Evolutionary conservation across 805 yeast species (phyloP), one percentile per base, ranked within the genome.

Genomic region (Starmera amethionina): DNA sequence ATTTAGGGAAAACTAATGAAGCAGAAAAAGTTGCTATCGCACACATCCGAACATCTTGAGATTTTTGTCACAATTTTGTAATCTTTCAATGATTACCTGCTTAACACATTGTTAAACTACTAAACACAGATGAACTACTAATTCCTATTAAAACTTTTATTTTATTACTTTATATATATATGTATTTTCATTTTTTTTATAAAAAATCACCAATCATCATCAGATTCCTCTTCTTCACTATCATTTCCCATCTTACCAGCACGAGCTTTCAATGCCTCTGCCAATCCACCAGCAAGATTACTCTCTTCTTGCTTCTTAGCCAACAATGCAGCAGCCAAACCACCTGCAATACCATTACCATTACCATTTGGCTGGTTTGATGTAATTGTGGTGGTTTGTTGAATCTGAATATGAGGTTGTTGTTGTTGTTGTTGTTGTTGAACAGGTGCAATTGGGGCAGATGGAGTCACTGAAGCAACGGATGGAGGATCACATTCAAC

Each of bases 231-330:
- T 13, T 78, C 88, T 41, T 77, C 86, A 45, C 80, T 77, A 32
- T 76, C 82, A 8, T 41, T 54, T 30, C 70, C 62, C 63, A 75
- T 74, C 44, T 74, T 72, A 13, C 86, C 75, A 4, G 86, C 86
- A 56, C 93, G 74, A 39, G 79, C 83, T 56, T 82, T 83, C 50
- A 88, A 72, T 1, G 96, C 96, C 44, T 84, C 86, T 1, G 96
- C 96, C 43, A 88, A 66, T 7, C 90, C 88, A n/a, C 87, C 89
- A 11, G 90, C 93, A 50, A 85, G 65, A 1, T 67, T 61, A 13
- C 64, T 63, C 44, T 79, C 85, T 41, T 74, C 82, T 42, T 71
- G 72, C 48, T 77, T 71, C 61, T 77, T 78, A 15, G 79, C 77
- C 59, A 65, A 68, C 48, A 82, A 58, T 0, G 89, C 89, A 39